Evolutionary conservation across 2,329 filamentous ascomycete genomes (phyloP), one percentile per base, ranked within the genome.

Genomic region (Cercospora sesami): DNA sequence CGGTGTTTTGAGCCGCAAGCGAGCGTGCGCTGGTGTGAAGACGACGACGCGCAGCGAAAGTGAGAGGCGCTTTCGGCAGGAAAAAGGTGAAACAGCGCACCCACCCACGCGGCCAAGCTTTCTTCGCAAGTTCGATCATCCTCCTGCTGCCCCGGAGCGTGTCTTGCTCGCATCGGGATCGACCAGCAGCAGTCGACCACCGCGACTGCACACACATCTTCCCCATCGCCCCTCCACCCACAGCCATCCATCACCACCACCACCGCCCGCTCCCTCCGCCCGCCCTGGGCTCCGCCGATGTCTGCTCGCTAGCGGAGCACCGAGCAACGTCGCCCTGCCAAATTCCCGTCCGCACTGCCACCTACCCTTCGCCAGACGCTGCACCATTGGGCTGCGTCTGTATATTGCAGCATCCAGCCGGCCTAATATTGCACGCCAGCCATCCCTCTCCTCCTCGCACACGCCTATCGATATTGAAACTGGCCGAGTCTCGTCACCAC

Each of bases 381-480:
- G 65, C 51, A 53, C 18, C 23, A 53, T 39, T 51, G 16, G 18
- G 39, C 45, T 21, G 51, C 42, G 21, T 63, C 67, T 65, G 63
- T 68, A 53, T 68, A 68, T 68, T 68, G 62, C 62, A 64, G 48
- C 62, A 61, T 57, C 65, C 53, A 14, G 51, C 60, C 60, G 64
- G 30, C 64, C 55, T 65, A 53, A 63, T 66, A 36, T 62, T 48
- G 53, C 5, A 53, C 45, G 65, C 60, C 65, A 58, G 68, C 65
- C 58, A 64, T 59, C 53, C 53, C 64, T 60, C 59, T 39, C 58
- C 23, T 28, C 58, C 62, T 55, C 60, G 30, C 30, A 62, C 55
- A 60, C 60, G 33, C 51, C 45, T 45, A 60, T 64, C 63, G 23
- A 55, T 58, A 65, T 63, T 64, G 65, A 69, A 69, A 67, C 68